Evolutionary conservation across 2,329 filamentous ascomycete genomes (phyloP).

Genomic region (Penicillium sumatraense): DNA sequence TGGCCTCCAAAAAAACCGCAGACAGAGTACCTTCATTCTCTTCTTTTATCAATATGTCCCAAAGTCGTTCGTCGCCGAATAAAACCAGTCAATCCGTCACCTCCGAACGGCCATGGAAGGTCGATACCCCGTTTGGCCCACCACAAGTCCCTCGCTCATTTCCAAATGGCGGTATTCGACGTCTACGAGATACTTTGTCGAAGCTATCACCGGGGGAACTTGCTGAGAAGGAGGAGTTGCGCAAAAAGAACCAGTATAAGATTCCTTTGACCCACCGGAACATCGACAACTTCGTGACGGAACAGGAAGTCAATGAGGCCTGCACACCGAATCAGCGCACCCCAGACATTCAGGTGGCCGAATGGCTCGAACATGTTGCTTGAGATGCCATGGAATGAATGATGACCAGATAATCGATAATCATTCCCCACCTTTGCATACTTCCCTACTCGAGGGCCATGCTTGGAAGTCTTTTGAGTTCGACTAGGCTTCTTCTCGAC

Average conservation of each 20-base stretch:
- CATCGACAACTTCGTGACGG: constrained; percentile 39
- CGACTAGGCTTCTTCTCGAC: constrained; percentile 29
- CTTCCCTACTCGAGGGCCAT: neutral
- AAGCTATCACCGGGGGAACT: constrained; percentile 38
- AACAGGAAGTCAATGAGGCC: constrained; percentile 55
- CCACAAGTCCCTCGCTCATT: constrained; percentile 33
- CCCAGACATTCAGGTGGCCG: constrained; percentile 70
- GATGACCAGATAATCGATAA: neutral
- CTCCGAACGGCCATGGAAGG: constrained; percentile 36
- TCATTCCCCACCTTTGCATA: too few species aligned
- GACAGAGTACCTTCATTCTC: neutral
- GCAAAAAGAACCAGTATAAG: constrained; percentile 41
- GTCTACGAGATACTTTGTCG: constrained; percentile 40
- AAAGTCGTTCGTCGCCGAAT: constrained; percentile 27
- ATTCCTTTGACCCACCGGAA: constrained; percentile 42
- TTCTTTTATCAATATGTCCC: constrained; percentile 15
- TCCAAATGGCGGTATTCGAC: constrained; percentile 35
- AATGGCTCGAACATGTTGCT: constrained; percentile 74
- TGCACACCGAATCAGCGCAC: constrained; percentile 59
- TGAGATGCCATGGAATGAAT: constrained; percentile 56
- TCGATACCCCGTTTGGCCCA: constrained; percentile 38
- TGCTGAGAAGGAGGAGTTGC: constrained; percentile 40
- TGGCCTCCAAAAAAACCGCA: neutral
- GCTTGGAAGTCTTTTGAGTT: too few species aligned
- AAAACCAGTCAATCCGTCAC: constrained; percentile 27